phyloP scores from a whole-genome alignment of 2,329 filamentous ascomycete genomes.

The Pseudopyricularia cyperi region DNA sequence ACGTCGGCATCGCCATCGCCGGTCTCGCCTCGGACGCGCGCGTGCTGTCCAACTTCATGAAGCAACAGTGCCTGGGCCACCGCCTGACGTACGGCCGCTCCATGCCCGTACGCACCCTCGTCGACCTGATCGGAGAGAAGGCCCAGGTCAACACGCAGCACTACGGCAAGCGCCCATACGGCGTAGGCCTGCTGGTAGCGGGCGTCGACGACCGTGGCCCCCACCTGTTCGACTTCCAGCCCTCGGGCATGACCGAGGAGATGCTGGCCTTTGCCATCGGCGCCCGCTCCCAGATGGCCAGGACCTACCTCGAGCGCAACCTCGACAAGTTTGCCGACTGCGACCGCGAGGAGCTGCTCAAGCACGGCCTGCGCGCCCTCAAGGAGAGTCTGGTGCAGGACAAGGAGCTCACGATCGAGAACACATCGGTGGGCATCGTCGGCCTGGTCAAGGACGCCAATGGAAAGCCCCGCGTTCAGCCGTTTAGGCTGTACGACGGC shows the following conservation, averaged over 20 bases:
- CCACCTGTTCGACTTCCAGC: conserved; percentile 97
- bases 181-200: conserved; percentile 82
- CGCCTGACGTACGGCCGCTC: conserved; percentile 92
- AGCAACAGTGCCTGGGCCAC: conserved; percentile 92
- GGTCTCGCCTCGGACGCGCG: conserved; percentile 95
- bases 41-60: conserved; percentile 99
- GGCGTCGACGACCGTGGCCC: conserved; percentile 90
- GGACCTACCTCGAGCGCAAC: conserved; percentile 91
- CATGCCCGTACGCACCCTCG: conserved; percentile 80
- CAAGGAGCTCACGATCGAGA: conserved; percentile 93
- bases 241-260: conserved; percentile 89
- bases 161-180: conserved; percentile 92
- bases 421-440: conserved; percentile 70
- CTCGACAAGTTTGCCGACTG: conserved; percentile 69
- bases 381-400: conserved; percentile 96
- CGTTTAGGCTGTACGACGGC: conserved; percentile 84
- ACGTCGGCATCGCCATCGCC: conserved; percentile 89
- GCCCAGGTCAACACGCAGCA: conserved; percentile 97
- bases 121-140: conserved; percentile 86
- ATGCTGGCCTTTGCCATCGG: conserved; percentile 96
- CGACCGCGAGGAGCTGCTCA: conserved; percentile 73
- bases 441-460: conserved; percentile 40
- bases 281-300: conserved; percentile 90
- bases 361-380: conserved; percentile 78
- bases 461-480: conserved; percentile 50